These are phyloP conservation scores for Bipolaris bicolor DNA, from an alignment of 2,329 filamentous ascomycete genomes.

Conservation along the genomic window DNA sequence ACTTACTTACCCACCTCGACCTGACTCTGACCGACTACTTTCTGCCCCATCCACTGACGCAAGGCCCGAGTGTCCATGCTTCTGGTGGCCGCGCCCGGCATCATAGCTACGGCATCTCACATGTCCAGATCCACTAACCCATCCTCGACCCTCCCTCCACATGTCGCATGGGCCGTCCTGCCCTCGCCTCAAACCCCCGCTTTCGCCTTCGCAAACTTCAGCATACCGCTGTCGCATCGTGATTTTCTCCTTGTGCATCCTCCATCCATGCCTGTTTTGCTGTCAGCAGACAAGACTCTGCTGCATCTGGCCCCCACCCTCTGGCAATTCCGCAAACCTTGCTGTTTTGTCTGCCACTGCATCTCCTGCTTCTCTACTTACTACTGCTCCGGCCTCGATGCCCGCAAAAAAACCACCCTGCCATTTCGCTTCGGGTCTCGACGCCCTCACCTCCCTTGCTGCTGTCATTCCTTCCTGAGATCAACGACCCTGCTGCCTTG, in stretches of 20 bases:
- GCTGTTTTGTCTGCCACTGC: conserved; percentile 1
- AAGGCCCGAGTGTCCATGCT: conserved; percentile 7
- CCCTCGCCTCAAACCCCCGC: conserved; percentile 22
- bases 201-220: conserved; percentile 5
- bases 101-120: conserved; percentile 8
- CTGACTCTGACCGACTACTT: not conserved
- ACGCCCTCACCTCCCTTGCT: conserved; percentile 10
- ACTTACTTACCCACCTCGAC: too few relatives aligned
- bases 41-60: conserved; percentile 26
- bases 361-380: not conserved
- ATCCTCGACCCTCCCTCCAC: not conserved
- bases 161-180: conserved; percentile 2
- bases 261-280: conserved; percentile 4
- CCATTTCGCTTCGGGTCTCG: conserved; percentile 23
- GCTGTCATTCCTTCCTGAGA: conserved; percentile 23
- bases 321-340: conserved; percentile 6
- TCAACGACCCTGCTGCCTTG: conserved; percentile 1
- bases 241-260: conserved; percentile 6
- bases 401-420: conserved; percentile 26
- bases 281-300: conserved; percentile 19
- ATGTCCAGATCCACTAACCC: conserved; percentile 4
- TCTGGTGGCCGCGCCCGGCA: conserved; percentile 13
- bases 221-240: not conserved
- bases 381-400: conserved; percentile 2
- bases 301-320: conserved; percentile 14